Evolutionary conservation across 306 rosid genomes (phyloP), one percentile per base, ranked within the genome.

Genomic region (Prunus dulcis): DNA sequence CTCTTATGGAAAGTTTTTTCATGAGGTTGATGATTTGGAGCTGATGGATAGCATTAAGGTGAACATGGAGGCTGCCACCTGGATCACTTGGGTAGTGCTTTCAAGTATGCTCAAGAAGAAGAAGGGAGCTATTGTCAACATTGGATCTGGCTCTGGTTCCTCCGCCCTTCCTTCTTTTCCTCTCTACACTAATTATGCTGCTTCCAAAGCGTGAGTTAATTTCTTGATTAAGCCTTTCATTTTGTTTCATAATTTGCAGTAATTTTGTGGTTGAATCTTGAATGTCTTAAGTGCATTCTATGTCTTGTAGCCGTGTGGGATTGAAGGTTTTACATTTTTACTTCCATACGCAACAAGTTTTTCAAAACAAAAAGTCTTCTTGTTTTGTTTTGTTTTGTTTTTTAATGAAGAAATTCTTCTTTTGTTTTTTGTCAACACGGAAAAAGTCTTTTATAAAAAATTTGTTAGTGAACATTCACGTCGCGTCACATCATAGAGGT

Each of bases 71-170:
- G 87, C 75, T 18, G 17, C 77, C 14, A 89, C 84, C 51, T 80
- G 87, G 89, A 53, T 86, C 15, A 70, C 84, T 1, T 73, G 72
- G 57, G 84, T 86, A 5, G 86, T 89, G 73, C 27, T 89, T 80
- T 79, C 86, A 0, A 23, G 50, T 12, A 86, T 87, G 90, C 67
- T 86, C 50, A 78, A 77, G 80, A 89, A 81, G 79, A 89, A 82
- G 38, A 84, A 77, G 14, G 90, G 89, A 19, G 85, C 85, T 2
- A 81, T 89, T 13, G 17, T 89, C 12, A 89, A 86, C 38, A 52
- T 84, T 71, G 93, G 93, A 0, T 86, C 89, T 71, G 93, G 93
- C 0, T 86, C 89, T 74, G 90, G 71, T 25, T 77, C 90, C 3
- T 30, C 85, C 67, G 75, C 82, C 2, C 17, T 84, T 66, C 86